These are phyloP conservation scores for Abrus precatorius DNA, from an alignment of 306 rosid species.

Conservation along the genomic window DNA sequence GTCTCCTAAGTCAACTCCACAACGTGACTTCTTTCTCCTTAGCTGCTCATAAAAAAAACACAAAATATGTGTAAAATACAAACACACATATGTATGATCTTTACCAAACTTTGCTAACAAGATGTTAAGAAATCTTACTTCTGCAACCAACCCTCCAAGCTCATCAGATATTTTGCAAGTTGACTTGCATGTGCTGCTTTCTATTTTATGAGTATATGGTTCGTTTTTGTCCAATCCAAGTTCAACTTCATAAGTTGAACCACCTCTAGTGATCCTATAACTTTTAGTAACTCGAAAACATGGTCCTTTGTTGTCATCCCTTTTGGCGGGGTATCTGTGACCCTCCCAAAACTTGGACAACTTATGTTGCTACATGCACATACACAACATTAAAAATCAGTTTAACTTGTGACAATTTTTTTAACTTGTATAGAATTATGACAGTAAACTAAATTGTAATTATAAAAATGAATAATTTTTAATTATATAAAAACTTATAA, in stretches of 20 bases:
- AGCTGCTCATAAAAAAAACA: slow-evolving; percentile 52
- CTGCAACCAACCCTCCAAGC: slow-evolving; percentile 63
- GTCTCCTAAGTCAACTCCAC: slow-evolving; percentile 76
- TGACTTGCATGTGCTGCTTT: slow-evolving; percentile 56
- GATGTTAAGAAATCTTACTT: slow-evolving; percentile 50
- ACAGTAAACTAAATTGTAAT: too few relatives aligned
- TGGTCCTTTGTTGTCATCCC: slow-evolving; percentile 51
- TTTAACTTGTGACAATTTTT: neutral
- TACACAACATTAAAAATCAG: neutral
- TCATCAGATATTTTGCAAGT: slow-evolving; percentile 65
- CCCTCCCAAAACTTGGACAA: slow-evolving; percentile 72
- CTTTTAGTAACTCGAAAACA: slow-evolving; percentile 60
- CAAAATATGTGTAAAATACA: neutral
- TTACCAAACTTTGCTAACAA: slow-evolving; percentile 36
- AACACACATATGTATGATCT: neutral
- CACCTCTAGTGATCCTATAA: slow-evolving; percentile 54
- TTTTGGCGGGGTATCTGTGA: slow-evolving; percentile 55
- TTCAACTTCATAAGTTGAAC: slow-evolving; percentile 54
- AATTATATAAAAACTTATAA: too few relatives aligned
- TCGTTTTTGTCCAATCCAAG: slow-evolving; percentile 64
- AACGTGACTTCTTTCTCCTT: slow-evolving; percentile 65
- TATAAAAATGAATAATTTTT: too few relatives aligned
- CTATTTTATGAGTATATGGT: slow-evolving; percentile 55
- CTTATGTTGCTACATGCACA: slow-evolving; percentile 53
- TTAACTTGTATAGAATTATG: too few relatives aligned